Base-by-base conservation (phyloP, 768 basidiomycete species). In the Roridomyces roridus region DNA sequence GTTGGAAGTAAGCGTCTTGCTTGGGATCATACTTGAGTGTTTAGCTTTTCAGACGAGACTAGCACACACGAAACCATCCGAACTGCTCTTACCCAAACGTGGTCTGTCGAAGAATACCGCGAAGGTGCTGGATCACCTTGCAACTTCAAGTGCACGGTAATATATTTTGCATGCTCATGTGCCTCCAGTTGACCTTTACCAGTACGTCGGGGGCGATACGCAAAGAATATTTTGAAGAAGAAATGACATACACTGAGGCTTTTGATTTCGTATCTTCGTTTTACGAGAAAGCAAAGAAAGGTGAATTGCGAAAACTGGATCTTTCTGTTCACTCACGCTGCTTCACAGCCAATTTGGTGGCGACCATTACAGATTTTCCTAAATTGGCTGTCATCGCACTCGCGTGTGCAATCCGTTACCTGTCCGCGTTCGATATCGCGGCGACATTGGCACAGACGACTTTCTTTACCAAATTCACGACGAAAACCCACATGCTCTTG, bases 401-500 rank as follows among this genome's bases (percentile, higher is more conserved):
- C 29, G 91, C 91, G 5, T 87, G 89, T 62, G 75, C 83, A 6
- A 82, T 94, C 56, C 72, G 83, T 43, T 84, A 96, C 67, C 83
- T 95, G 1, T 79, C 80, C 37, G 77, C 78, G 0, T 98, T 95
- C 74, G 83, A 79, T 29, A 82, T 98, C 26, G 89, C 91, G 15
- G 87, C 92, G 58, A 86, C 88, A 17, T 84, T 98, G 58, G 66
- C 87, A 6, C 88, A 91, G 60, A 86, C 90, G 3, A 81, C 80
- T 21, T 92, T 92, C 68, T 96, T 97, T 74, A 80, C 76, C 18
- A 84, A 76, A 66, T 98, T 98, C 67, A 78, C 91, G 4, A 85
- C 86, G 21, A 81, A 83, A 51, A 81, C 85, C 0, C 88, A 93
- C 60, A 96, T 99, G 96, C 78, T 94, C 20, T 79, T 99, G 42